Conservation (phyloP, 768 basidiomycete species). For the Mycena floridula region DNA sequence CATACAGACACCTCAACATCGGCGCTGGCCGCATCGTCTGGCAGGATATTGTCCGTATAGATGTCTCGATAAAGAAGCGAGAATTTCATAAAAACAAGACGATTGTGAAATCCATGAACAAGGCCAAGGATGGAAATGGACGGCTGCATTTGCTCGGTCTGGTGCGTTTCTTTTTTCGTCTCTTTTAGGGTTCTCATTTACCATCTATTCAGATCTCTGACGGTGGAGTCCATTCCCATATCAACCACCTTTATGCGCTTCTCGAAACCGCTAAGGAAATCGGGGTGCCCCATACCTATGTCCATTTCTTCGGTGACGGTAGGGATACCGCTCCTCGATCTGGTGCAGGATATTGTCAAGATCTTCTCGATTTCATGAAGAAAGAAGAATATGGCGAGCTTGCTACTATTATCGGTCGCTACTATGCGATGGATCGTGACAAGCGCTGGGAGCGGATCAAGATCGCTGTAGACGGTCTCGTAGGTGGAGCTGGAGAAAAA, state of each 20-base stretch:
- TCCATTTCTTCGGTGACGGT: conserved; percentile 95
- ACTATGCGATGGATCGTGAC: conserved; percentile 97
- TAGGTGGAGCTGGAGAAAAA: conserved; percentile 59
- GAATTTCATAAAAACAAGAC: conserved; percentile 75
- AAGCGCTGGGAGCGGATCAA: conserved; percentile 95
- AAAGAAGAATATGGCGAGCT: conserved; percentile 77
- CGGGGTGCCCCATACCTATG: conserved; percentile 77
- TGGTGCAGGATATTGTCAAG: conserved; percentile 67
- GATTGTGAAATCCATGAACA: conserved; percentile 69
- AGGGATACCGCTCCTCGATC: conserved; percentile 91
- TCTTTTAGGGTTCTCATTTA: background rate
- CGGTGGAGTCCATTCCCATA: conserved; percentile 97
- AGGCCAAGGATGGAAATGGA: conserved; percentile 77
- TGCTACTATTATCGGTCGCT: conserved; percentile 81
- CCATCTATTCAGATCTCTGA: conserved; percentile 64
- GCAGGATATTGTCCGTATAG: conserved; percentile 97
- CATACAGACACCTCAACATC: conserved; percentile 82
- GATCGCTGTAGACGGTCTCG: conserved; percentile 81
- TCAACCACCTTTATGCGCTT: conserved; percentile 82
- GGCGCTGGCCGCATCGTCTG: conserved; percentile 93
- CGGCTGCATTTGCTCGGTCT: conserved; percentile 86
- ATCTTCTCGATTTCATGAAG: conserved; percentile 71
- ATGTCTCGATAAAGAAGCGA: conserved; percentile 83
- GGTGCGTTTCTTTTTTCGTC: conserved; percentile 33
- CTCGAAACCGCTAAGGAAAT: conserved; percentile 86